Conservation (phyloP, 768 basidiomycete species). For the Podaxis sp. region DNA sequence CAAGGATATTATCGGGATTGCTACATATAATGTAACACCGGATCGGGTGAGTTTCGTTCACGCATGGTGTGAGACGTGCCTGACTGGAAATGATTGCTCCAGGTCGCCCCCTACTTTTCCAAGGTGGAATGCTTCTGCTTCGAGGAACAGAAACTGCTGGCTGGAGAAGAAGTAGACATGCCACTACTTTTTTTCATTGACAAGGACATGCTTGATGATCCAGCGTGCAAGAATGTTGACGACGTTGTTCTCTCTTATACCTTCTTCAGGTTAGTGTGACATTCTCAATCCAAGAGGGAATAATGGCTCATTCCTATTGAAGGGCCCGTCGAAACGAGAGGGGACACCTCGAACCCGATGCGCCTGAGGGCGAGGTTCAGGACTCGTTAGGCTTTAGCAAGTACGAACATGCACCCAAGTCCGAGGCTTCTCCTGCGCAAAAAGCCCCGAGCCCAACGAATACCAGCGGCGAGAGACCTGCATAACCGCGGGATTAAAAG, state of each 20-base stretch:
- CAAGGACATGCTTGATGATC: conserved; percentile 94
- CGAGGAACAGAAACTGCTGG: conserved; percentile 93
- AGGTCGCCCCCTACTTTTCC: conserved; percentile 98
- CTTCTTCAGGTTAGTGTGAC: conserved; percentile 79
- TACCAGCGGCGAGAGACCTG: neutral
- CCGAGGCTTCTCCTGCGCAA: conserved; percentile 20
- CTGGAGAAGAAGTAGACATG: conserved; percentile 97
- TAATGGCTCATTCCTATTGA: conserved; percentile 9
- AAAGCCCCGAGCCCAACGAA: neutral
- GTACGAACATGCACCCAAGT: conserved; percentile 55
- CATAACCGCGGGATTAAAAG: neutral
- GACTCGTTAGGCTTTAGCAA: conserved; percentile 73
- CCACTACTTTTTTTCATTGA: conserved; percentile 99
- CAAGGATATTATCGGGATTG: conserved; percentile 94
- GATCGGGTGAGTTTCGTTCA: conserved; percentile 66
- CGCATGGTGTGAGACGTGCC: neutral
- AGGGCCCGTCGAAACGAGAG: conserved; percentile 84
- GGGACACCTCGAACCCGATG: conserved; percentile 91
- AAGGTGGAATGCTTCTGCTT: conserved; percentile 99
- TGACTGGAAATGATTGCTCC: conserved; percentile 4
- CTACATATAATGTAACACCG: conserved; percentile 99
- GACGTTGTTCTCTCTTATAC: conserved; percentile 96
- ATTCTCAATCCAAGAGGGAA: neutral
- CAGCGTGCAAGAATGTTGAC: conserved; percentile 79
- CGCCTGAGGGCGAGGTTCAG: conserved; percentile 74